Evolutionary conservation across 164 flowering plant genomes (phyloP), one percentile per base, ranked within the genome.

Genomic region (Vitis cinerea): DNA sequence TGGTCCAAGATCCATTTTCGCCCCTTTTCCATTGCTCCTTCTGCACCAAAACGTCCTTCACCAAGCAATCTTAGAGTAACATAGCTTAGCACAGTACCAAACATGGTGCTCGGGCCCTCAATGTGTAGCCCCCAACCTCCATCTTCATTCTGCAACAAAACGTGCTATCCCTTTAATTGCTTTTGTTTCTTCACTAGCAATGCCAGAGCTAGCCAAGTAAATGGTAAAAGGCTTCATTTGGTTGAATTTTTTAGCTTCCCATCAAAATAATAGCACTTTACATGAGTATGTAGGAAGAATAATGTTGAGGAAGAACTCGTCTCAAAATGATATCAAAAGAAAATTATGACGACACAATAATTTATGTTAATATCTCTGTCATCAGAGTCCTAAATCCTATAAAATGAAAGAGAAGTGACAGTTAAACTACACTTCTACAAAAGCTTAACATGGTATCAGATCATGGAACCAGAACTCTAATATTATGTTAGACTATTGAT

Each of bases 71-170:
- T 60, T 15, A 66, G 14, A 12, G 64, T 16, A n/a, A 66, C 64
- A 29, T 72, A 72, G 59, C 19, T 72, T 1, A 72, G 65, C 8
- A 16, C 75, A 8, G 70, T 56, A 1, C 70, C 75, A 19, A 66
- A 47, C 75, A 72, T 72, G 64, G 75, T 72, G 27, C 27, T 23
- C 2, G 27, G 70, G n/a, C 70, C 68, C 50, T 65, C 65, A n/a
- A 72, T 65, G 52, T 72, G 62, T 37, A 72, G 60, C 75, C 27
- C 27, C 27, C 64, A 72, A 16, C 75, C 70, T 1, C 70, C 75
- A 59, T 72, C 75, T 13, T 72, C 58, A 47, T 72, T 65, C 75
- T 72, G 58, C 71, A 64, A 64, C 16, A 11, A 53, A 53, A 53
- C 10, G 17, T 53, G 56, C 1, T 2, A 53, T n/a, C n/a, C n/a